Evolutionary conservation across 768 basidiomycete species (phyloP), one percentile per base, ranked within the genome.

Genomic region (Gelatoporia subvermispora): DNA sequence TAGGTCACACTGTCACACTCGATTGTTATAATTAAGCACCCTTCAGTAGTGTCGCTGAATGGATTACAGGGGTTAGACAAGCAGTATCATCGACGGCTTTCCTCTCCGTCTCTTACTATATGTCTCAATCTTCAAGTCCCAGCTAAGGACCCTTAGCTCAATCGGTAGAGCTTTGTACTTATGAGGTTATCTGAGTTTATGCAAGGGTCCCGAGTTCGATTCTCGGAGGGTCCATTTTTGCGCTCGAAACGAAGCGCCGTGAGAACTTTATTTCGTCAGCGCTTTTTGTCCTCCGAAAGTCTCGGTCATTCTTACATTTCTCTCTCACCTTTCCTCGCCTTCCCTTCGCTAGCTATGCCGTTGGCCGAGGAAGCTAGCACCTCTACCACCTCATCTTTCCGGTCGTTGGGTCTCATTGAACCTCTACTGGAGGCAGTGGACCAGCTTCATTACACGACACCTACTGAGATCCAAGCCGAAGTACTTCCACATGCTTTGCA

Each of bases 391-490:
- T 59, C 64, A 9, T 82, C 87, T 2, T 99, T 99, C 70, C 79
- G 80, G 55, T 79, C 81, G 25, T 78, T 99, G 23, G 93, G 94
- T 22, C 73, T 98, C 45, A 95, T 94, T 43, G 82, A 88, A 35
- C 93, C 92, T 46, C 77, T 99, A 1, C 82, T 96, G 41, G 80
- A 89, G 60, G 88, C 94, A 4, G 80, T 97, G 39, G 76, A 82
- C 38, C 82, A 85, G 49, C 71, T 97, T 36, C 82, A 82, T 41
- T 98, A 81, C 77, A 93, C 78, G 53, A 73, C 75, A 37, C 95
- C 96, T 0, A 95, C 95, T 8, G 85, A 88, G 47, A 99, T 99
- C 58, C 96, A 99, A 67, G 70, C 72, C 2, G 82, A 92, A 60
- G 77, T 77, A 31, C 77, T 99, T 41, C 96, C 96, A 0, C 81